These are phyloP conservation scores for Aureobasidium pullulans DNA, from an alignment of 2,329 filamentous ascomycete species.

Conservation along the genomic window DNA sequence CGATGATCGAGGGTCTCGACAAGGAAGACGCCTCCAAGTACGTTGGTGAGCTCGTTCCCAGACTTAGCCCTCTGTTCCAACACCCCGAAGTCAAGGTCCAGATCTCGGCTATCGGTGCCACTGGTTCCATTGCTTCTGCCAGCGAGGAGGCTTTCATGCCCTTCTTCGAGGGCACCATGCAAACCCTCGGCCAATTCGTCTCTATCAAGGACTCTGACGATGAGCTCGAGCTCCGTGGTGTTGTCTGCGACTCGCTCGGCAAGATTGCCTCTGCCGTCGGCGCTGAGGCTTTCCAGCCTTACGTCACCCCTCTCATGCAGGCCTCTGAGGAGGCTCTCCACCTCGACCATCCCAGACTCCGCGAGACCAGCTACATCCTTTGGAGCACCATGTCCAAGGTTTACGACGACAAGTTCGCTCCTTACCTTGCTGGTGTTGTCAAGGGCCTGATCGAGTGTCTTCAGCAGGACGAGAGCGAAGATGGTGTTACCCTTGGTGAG, in stretches of 20 bases:
- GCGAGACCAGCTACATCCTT: constrained; percentile 94
- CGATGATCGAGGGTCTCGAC: constrained; percentile 79
- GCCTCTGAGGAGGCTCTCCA: constrained; percentile 85
- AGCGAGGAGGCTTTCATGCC: constrained; percentile 76
- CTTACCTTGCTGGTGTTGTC: constrained; percentile 71
- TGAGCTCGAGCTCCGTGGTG: constrained; percentile 80
- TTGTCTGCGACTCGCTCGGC: constrained; percentile 86
- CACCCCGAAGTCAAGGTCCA: constrained; percentile 87
- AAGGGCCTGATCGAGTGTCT: constrained; percentile 77
- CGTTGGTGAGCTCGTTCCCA: constrained; percentile 71
- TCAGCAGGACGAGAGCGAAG: constrained; percentile 78
- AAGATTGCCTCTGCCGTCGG: constrained; percentile 88
- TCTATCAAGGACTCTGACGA: constrained; percentile 82
- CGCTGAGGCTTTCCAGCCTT: constrained; percentile 77
- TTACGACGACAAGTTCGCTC: constrained; percentile 74
- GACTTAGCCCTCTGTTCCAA: constrained; percentile 74
- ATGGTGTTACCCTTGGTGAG: constrained; percentile 68
- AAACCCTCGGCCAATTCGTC: constrained; percentile 76
- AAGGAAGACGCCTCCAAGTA: constrained; percentile 74
- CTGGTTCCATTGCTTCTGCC: constrained; percentile 83
- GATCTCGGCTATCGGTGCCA: constrained; percentile 77
- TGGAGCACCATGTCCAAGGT: constrained; percentile 95
- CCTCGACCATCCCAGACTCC: constrained; percentile 81
- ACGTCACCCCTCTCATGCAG: constrained; percentile 82
- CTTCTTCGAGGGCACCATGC: constrained; percentile 90